phyloP scores from a whole-genome alignment of 305 asterid genomes.

The Coffea humblotiana region DNA sequence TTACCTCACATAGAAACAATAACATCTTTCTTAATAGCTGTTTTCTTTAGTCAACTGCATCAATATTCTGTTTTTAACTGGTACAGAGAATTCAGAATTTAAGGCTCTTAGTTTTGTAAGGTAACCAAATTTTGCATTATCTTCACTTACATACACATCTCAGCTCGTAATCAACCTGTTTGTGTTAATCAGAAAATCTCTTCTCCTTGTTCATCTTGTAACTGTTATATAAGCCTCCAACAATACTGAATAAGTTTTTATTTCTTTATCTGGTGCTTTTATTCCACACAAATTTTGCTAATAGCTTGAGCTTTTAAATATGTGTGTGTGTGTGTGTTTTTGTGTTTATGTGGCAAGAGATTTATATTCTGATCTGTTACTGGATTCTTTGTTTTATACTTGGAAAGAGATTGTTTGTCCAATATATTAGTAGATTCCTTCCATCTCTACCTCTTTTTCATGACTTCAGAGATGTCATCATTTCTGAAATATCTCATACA shows the following conservation, averaged over 20 bases:
- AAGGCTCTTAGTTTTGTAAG: neutral
- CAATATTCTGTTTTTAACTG: neutral
- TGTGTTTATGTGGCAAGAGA: too few species aligned
- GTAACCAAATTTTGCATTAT: too few species aligned
- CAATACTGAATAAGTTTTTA: neutral
- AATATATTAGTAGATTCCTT: neutral
- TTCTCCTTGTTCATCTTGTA: neutral
- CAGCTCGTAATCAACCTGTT: neutral
- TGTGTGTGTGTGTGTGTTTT: neutral
- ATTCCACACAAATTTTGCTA: neutral
- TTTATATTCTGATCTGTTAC: neutral
- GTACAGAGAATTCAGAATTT: neutral
- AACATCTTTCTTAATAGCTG: too few species aligned
- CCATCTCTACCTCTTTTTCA: neutral
- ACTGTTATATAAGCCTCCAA: neutral
- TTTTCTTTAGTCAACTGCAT: neutral
- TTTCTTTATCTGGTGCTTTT: neutral
- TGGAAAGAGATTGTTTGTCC: too few species aligned
- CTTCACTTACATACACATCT: neutral
- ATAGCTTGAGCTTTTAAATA: neutral
- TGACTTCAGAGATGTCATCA: neutral
- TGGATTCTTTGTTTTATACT: neutral
- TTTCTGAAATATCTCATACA: neutral
- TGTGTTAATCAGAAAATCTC: too few species aligned
- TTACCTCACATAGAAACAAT: too few species aligned